Evolutionary conservation across 2,329 filamentous ascomycete genomes (phyloP), one percentile per base, ranked within the genome.

Genomic region (Fusarium chuoi): DNA sequence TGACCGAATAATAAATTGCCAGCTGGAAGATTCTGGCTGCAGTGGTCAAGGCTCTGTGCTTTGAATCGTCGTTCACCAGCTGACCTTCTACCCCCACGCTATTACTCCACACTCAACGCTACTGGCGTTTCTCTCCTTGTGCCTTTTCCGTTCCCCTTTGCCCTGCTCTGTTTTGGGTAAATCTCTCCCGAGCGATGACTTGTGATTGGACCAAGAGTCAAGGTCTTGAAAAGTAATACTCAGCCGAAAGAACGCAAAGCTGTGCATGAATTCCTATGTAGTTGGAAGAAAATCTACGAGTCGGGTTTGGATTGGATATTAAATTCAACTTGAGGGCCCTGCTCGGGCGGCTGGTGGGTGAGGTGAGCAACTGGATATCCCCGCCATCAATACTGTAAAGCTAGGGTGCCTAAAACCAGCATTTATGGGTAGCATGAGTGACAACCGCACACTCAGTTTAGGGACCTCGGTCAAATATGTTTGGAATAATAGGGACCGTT

Each of bases 1-100:
- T 67, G 41, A 8, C 18, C 33, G n/a, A 30, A 38, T 38, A 54
- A 36, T 28, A 26, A 35, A 69, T 28, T 45, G 49, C 24, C 33
- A 54, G 45, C 44, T 61, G 52, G 71, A 70, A 62, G 62, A 46
- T 61, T 60, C 41, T 74, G 59, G 67, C 62, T 59, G 39, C 28
- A 30, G 44, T 63, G 62, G 52, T 59, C 64, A 56, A 65, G 66
- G 45, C 62, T 71, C 45, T 54, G 64, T 63, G 59, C 54, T 57
- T 28, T 59, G 35, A 62, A 48, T 52, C 39, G 61, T 57, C 49
- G 36, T 44, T 63, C 52, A 69, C 71, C 71, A 73, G 68, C 65
- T 75, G 72, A 75, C 68, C 72, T 70, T 70, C 39, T 57, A 54
- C 72, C 72, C 72, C 72, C 72, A 75, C 72, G 72, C 42, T 39